Evolutionary conservation across 2,329 filamentous ascomycete species (phyloP), one percentile per base, ranked within the genome.

Genomic region (Cryphonectria japonica): DNA sequence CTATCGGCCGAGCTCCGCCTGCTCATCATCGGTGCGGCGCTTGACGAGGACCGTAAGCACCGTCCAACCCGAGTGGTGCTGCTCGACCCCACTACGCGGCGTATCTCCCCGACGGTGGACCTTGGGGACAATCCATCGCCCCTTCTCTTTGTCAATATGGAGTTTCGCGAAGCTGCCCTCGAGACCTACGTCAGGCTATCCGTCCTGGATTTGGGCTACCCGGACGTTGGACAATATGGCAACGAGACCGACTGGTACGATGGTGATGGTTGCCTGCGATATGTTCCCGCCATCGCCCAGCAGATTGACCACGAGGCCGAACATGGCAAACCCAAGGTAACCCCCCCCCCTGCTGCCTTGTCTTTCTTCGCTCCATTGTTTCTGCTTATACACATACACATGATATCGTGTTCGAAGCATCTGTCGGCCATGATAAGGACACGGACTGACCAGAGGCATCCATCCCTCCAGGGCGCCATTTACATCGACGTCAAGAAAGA

Each of bases 1-100:
- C 61, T 71, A 34, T 67, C 69, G 5, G 0, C 66, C 34, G 69
- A 69, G 69, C 60, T 68, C 41, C 66, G 65, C n/a, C 34, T 64
- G 37, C 54, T 68, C 43, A 34, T 71, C 50, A 64, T 68, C 65
- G 14, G 29, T 8, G 46, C 54, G 22, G 69, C 59, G 7, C 60
- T 71, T 22, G 32, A 63, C n/a, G 59, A 68, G 65, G 39, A 71
- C 29, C 46, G 39, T 16, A 39, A 46, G 22, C 19, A 19, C 13
- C 43, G 34, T 16, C 32, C 64, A 34, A 29, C 46, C 22, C 66
- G 69, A 43, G 46, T 68, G 16, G 59, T 65, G 2, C 37, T 71
- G 26, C n/a, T 71, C 50, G 69, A 71, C 26, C 65, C 52, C 41
- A 5, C 5, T 16, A 50, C 50, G 57, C 29, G 19, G 59, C 65